Conservation (phyloP, 106 monocot species). For the Allium cepa region DNA sequence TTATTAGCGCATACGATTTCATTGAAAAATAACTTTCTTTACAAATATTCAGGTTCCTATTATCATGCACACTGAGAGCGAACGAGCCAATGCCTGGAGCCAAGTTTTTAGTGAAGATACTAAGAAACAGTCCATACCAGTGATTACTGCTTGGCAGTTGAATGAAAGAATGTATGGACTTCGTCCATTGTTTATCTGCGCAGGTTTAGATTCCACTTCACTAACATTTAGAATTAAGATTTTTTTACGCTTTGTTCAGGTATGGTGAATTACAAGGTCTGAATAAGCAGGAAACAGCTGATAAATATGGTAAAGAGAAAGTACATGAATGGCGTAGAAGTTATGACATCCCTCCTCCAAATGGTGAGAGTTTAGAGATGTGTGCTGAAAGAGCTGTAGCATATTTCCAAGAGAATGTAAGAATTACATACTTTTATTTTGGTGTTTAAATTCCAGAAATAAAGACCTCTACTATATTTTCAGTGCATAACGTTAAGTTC, state of each 20-base stretch:
- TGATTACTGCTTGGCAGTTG: slow-evolving; percentile 89
- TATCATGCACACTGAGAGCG: slow-evolving; percentile 68
- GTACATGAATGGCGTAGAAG: slow-evolving; percentile 97
- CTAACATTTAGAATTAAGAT: not conserved
- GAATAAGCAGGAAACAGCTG: slow-evolving; percentile 97
- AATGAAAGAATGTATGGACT: slow-evolving; percentile 94
- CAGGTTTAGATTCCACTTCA: not conserved
- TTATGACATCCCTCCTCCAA: slow-evolving; percentile 97
- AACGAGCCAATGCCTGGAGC: slow-evolving; percentile 64
- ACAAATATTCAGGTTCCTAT: slow-evolving; percentile 61
- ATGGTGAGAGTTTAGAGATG: slow-evolving; percentile 96
- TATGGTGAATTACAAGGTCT: slow-evolving; percentile 96
- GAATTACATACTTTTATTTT: not conserved
- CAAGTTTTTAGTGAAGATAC: slow-evolving; percentile 73
- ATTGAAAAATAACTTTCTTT: too few relatives aligned
- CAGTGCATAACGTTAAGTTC: too few relatives aligned
- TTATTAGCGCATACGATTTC: too few relatives aligned
- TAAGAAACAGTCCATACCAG: slow-evolving; percentile 80
- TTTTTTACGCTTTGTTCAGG: slow-evolving; percentile 23
- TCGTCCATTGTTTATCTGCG: not conserved
- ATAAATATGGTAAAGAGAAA: slow-evolving; percentile 76
- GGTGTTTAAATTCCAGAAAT: too few relatives aligned
- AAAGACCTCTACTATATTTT: too few relatives aligned
- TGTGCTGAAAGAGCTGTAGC: slow-evolving; percentile 95
- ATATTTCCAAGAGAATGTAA: slow-evolving; percentile 84